Evolutionary conservation across 176 grass and related monocot species (phyloP), one percentile per base, ranked within the genome.

Genomic region (Lolium multiflorum): DNA sequence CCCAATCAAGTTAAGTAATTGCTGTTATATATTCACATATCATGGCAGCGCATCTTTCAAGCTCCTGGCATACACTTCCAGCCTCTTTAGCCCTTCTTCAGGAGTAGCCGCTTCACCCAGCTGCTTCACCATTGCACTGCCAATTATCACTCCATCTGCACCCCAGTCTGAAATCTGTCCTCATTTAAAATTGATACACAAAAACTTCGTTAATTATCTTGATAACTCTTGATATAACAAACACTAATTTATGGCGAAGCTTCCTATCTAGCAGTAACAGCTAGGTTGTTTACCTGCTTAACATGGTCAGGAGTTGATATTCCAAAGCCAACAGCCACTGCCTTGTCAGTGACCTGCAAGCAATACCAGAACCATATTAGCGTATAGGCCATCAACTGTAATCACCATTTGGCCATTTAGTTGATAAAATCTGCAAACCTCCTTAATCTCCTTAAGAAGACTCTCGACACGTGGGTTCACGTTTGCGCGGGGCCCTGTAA

Each of bases 281-380:
- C 25, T 37, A 68, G 5, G 64, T 17, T 38, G 6, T 38, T 82
- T 60, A 97, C 94, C 90, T 97, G 94, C 51, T 89, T 85, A 73
- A 92, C 92, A 81, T 97, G 95, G 22, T 91, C 95, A 2, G 95
- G 92, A 26, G 71, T 92, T 1, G 95, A 97, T 85, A 97, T 97
- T 50, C 95, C 90, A 88, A 94, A 97, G 13, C 95, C 95, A 84
- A 97, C 94, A 66, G 92, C 88, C 67, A 97, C 95, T 57, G 95
- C 83, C 83, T 97, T 94, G 74, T 84, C 70, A 46, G 95, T 94
- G 76, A 87, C 86, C 55, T 97, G 61, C 63, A 66, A 35, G 14
- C 13, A 66, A 66, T 68, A 12, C 8, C 3, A 6, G 15, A 68
- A 68, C 14, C 15, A 18, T 38, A 16, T 38, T 35, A 35, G 31